phyloP scores from a whole-genome alignment of 139 green algal genomes.

The Micractinium conductrix region DNA sequence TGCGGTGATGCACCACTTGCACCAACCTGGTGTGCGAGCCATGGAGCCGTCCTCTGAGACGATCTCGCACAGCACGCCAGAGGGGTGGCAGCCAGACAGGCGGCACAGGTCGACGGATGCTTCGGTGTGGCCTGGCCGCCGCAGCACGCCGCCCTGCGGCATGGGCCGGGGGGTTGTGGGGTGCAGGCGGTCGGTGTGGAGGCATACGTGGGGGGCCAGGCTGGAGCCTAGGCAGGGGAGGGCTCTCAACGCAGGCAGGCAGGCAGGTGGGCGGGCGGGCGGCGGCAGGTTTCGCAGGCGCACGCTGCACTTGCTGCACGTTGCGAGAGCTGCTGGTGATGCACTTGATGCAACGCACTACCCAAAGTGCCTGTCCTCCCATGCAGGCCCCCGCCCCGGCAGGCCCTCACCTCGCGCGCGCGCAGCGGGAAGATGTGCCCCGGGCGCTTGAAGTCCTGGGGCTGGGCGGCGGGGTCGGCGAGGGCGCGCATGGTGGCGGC shows the following conservation, averaged over 20 bases:
- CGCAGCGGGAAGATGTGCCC: slow-evolving; percentile 98
- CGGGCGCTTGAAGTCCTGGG: slow-evolving; percentile 85
- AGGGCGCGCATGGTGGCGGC: slow-evolving; percentile 85
- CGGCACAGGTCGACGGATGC: slow-evolving; percentile 91
- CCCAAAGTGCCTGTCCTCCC: no score
- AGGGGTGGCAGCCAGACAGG: slow-evolving; percentile 87
- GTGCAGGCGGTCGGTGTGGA: not conserved
- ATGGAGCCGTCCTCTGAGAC: slow-evolving; percentile 91
- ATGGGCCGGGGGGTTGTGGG: not conserved
- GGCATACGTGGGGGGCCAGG: not conserved
- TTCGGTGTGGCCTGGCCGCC: slow-evolving; percentile 93
- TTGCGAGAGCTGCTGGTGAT: no score
- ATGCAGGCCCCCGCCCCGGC: not conserved
- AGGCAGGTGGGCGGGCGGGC: not conserved
- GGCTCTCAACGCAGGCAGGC: not conserved
- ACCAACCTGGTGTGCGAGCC: slow-evolving; percentile 84
- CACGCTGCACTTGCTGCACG: no score
- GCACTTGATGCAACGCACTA: no score
- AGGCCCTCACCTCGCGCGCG: slow-evolving; percentile 36
- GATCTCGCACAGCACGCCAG: slow-evolving; percentile 96
- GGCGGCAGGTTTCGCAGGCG: no score
- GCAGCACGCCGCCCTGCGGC: slow-evolving; percentile 80
- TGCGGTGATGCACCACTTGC: no score
- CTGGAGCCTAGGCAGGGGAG: not conserved
- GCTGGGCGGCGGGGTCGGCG: slow-evolving; percentile 58